phyloP scores from a whole-genome alignment of 225 moss, liverwort and hornwort genomes.

The Anthoceros angustus region DNA sequence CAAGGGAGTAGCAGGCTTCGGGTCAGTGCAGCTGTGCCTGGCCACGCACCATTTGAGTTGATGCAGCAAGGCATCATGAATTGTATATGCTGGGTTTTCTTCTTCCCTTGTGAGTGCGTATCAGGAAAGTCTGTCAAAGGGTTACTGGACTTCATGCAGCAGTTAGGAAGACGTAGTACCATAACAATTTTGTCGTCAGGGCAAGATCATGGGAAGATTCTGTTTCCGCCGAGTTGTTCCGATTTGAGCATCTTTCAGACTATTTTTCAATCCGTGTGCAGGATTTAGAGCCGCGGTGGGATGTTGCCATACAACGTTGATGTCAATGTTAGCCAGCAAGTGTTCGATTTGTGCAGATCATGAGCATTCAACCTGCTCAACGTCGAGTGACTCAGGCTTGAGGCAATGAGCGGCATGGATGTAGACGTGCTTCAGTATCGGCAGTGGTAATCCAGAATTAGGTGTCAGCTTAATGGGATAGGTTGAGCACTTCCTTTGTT shows the following conservation, averaged over 20 bases:
- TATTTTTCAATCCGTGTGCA: too few species aligned
- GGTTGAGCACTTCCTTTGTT: too few species aligned
- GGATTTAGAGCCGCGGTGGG: too few species aligned
- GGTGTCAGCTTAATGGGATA: too few species aligned
- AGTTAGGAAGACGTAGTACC: neutral
- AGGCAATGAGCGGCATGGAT: too few species aligned
- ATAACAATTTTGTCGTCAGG: neutral
- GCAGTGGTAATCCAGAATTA: too few species aligned
- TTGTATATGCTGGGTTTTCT: neutral
- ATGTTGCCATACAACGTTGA: too few species aligned
- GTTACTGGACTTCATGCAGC: neutral
- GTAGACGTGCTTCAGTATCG: too few species aligned
- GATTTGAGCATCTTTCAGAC: neutral
- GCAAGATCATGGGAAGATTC: neutral
- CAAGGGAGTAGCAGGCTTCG: neutral
- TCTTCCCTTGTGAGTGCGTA: neutral
- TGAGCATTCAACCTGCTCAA: too few species aligned
- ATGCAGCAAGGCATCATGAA: neutral
- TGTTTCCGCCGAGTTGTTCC: neutral
- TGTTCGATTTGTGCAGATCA: too few species aligned
- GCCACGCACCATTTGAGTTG: neutral
- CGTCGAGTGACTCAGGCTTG: too few species aligned
- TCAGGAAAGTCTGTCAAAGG: neutral
- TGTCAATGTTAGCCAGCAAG: too few species aligned
- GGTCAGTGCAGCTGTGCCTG: neutral